Percentiles rank a stretch among this genome's conserved stretches.
Conservation (phyloP, 2,329 filamentous ascomycete genomes). For the Colletotrichum costaricense region DNA sequence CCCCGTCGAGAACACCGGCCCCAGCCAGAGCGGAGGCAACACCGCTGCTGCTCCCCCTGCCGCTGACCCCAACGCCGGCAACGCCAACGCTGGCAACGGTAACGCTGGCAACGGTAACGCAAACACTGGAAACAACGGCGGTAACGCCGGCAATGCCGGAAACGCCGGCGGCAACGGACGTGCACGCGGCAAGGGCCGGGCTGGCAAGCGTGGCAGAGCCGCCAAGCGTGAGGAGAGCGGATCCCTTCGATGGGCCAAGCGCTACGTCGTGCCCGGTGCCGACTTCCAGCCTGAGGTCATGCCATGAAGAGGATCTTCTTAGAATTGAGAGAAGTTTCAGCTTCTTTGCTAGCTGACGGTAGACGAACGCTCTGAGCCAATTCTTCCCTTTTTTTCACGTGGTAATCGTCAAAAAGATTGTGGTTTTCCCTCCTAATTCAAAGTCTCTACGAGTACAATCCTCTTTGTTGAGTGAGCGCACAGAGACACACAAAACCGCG, state of each 20-base stretch:
- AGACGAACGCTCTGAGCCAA: neutral
- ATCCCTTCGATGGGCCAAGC: slow-evolving; percentile 27
- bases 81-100: slow-evolving; percentile 16
- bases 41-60: slow-evolving; percentile 29
- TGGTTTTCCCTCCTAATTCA: slow-evolving; percentile 14
- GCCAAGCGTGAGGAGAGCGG: neutral
- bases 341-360: neutral
- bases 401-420: neutral
- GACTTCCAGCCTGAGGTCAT: slow-evolving; percentile 21
- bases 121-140: slow-evolving; percentile 36
- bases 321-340: neutral
- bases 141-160: slow-evolving; percentile 30
- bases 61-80: neutral
- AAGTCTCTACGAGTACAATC: neutral
- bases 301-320: slow-evolving; percentile 7
- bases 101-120: slow-evolving; percentile 33
- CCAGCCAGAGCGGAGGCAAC: slow-evolving; percentile 16
- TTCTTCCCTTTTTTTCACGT: neutral
- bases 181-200: neutral
- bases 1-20: slow-evolving; percentile 38
- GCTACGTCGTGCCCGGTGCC: slow-evolving; percentile 24
- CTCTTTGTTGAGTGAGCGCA: neutral
- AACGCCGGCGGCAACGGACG: neutral
- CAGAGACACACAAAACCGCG: slow-evolving; percentile 1
- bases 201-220: slow-evolving; percentile 13